Conservation (phyloP, 768 basidiomycete genomes). For the Termitomyces sp. region DNA sequence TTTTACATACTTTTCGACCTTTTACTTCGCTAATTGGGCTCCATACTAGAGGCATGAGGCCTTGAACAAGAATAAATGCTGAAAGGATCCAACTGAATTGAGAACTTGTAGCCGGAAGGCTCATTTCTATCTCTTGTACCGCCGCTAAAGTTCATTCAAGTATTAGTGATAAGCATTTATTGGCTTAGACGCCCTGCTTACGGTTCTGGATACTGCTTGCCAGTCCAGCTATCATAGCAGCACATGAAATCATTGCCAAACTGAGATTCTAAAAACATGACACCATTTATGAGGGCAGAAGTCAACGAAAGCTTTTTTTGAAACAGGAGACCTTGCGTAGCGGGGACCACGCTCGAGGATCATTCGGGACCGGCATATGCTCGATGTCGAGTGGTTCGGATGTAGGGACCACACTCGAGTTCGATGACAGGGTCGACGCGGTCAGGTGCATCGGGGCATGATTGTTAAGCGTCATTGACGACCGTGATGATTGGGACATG, state of each 20-base stretch:
- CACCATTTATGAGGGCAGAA: background rate
- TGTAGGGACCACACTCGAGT: background rate
- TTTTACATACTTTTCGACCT: constrained; percentile 55
- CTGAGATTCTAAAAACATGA: constrained; percentile 30
- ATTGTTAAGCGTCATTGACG: constrained; percentile 2
- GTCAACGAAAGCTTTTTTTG: background rate
- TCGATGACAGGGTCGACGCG: background rate
- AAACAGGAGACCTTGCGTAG: constrained; percentile 41
- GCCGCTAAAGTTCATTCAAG: constrained; percentile 38
- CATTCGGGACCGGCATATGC: constrained; percentile 49
- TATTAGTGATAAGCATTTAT: background rate
- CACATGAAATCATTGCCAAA: constrained; percentile 42
- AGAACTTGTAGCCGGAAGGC: constrained; percentile 52
- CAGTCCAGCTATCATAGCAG: constrained; percentile 54
- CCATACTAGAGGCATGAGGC: constrained; percentile 63
- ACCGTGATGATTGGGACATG: constrained; percentile 7
- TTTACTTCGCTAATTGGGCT: constrained; percentile 66
- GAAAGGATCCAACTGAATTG: constrained; percentile 67
- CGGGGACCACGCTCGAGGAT: constrained; percentile 55
- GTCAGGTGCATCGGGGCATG: constrained; percentile 1
- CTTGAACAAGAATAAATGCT: constrained; percentile 71
- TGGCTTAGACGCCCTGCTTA: constrained; percentile 20
- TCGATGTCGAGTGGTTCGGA: constrained; percentile 35
- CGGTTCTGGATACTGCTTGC: constrained; percentile 61
- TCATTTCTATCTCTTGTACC: constrained; percentile 49